phyloP scores from a whole-genome alignment of 257 asterid species.

The Lycium barbarum region DNA sequence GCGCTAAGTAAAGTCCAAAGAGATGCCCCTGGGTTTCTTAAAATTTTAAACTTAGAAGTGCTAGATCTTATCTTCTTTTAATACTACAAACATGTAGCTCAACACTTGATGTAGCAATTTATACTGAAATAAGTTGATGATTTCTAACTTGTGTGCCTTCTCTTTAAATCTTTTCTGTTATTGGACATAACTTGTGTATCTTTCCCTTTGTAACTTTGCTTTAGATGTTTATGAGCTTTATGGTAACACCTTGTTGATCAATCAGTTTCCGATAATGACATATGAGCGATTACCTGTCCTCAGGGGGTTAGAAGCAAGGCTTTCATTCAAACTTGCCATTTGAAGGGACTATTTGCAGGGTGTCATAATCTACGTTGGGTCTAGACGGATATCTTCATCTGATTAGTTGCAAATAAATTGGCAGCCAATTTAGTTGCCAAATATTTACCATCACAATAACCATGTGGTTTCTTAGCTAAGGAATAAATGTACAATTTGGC shows the following conservation, averaged over 20 bases:
- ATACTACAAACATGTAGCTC: neutral
- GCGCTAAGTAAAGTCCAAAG: slow-evolving; percentile 42
- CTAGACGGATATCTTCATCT: no score
- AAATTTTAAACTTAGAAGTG: slow-evolving; percentile 32
- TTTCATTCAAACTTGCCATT: no score
- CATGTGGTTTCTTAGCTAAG: no score
- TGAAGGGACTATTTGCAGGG: no score
- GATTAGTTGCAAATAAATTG: no score
- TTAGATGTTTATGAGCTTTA: neutral
- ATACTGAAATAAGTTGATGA: neutral
- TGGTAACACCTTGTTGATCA: slow-evolving; percentile 40
- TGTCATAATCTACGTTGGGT: no score
- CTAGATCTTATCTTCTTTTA: slow-evolving; percentile 26
- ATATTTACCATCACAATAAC: neutral
- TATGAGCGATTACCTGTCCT: slow-evolving; percentile 48
- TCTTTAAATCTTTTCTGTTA: neutral
- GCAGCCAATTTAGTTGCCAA: no score
- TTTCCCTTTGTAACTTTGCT: neutral
- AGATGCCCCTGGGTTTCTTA: slow-evolving; percentile 42
- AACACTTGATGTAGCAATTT: slow-evolving; percentile 12
- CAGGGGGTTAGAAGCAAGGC: no score
- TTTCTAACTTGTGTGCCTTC: neutral
- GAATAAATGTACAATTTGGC: no score
- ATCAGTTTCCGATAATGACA: slow-evolving; percentile 68
- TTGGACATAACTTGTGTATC: neutral